Conservation (phyloP, 106 monocot genomes). For the Triglochin maritima region DNA sequence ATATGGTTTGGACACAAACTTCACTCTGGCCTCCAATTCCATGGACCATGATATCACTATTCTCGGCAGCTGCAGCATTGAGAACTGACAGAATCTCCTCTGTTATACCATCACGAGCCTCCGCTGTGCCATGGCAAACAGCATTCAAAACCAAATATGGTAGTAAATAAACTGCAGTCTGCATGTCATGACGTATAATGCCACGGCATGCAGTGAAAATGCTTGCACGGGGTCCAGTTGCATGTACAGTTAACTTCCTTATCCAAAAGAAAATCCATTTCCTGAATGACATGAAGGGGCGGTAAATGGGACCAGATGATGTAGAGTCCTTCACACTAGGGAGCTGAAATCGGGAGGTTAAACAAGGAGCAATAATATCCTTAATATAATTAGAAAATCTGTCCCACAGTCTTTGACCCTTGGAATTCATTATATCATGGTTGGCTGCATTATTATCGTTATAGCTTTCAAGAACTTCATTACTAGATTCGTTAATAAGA, state of each 20-base stretch:
- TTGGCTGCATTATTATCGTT: conserved; percentile 1
- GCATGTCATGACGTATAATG: conserved; percentile 98
- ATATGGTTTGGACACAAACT: conserved; percentile 88
- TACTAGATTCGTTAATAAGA: conserved; percentile 28
- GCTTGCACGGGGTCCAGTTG: conserved; percentile 65
- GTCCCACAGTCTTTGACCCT: conserved; percentile 79
- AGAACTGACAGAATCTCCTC: conserved; percentile 85
- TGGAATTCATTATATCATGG: conserved; percentile 20
- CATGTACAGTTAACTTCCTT: conserved; percentile 60
- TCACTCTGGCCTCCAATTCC: conserved; percentile 67
- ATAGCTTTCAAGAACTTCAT: conserved; percentile 8
- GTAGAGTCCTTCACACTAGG: conserved; percentile 56
- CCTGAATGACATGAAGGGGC: conserved; percentile 81
- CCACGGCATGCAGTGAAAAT: conserved; percentile 96
- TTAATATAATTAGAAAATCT: conserved; percentile 94
- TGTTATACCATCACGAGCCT: conserved; percentile 73
- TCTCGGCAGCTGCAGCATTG: conserved; percentile 77
- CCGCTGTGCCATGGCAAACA: conserved; percentile 78
- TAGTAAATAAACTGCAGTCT: conserved; percentile 76
- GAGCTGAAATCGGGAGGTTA: conserved; percentile 91
- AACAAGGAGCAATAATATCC: conserved; percentile 95
- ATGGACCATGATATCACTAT: conserved; percentile 37
- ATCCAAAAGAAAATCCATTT: conserved; percentile 97
- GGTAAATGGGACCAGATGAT: conserved; percentile 64
- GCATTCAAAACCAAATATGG: conserved; percentile 94